Base-by-base conservation (phyloP, 257 asterid species). In the Cynanchum wilfordii region DNA sequence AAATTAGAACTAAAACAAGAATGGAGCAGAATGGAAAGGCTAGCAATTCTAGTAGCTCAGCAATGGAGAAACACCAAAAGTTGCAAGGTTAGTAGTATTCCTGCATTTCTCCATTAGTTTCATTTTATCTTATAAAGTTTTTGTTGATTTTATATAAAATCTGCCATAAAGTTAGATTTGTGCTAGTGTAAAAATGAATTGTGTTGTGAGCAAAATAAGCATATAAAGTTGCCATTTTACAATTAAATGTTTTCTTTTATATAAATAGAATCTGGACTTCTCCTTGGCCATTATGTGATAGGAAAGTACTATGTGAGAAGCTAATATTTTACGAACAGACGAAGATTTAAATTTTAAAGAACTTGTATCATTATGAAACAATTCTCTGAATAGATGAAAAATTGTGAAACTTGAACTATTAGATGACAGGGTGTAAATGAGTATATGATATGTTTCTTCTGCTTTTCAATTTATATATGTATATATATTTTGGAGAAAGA, bases 41-140 rank as follows among this genome's bases (percentile, higher is more conserved):
- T 55, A 68, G 82, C 65, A 49, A 60, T 50, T 27, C 72, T 75
- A 27, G 57, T 47, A 73, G 71, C 78, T 72, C 36, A 68, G 73
- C 12, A 51, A 69, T 69, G 69, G 83, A 77, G 70, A 75, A 79
- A 58, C 83, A 59, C 69, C 65, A 50, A 58, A 79, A 66, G 68
- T 62, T 85, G 65, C 88, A 50, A 81, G 96, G 89, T 84, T 54
- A 3, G 77, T 79, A 60, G 47, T 67, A 71, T 58, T 60, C 66
- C 71, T 50, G 42, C 19, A 67, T 44, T 3, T 67, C 47, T 45
- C 71, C 38, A 22, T 7, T 67, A 38, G 10, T 5, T 40, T 49
- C 57, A 16, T 16, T 42, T 67, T 45, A 20, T 67, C 57, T 67
- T 10, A 24, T 22, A 44, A 64, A 20, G 4, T 13, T 42, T 45